Evolutionary conservation across 2,329 filamentous ascomycete genomes (phyloP).

Genomic region (Penicillium polonicum): DNA sequence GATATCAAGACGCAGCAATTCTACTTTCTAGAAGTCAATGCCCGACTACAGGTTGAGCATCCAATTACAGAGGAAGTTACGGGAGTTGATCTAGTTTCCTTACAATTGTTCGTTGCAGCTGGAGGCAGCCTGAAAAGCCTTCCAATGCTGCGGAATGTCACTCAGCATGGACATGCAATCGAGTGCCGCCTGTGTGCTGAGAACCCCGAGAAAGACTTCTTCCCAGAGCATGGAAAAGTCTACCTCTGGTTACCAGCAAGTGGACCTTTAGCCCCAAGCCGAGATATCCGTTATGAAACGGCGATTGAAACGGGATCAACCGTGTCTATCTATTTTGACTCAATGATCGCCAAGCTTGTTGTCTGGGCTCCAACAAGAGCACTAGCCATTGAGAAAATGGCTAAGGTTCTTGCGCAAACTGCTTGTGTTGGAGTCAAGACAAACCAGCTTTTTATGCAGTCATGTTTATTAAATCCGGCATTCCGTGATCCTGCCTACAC

Average conservation of each 20-base stretch:
- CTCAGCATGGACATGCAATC: slow-evolving; percentile 43
- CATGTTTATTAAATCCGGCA: slow-evolving; percentile 22
- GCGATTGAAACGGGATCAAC: slow-evolving; percentile 38
- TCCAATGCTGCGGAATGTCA: slow-evolving; percentile 16
- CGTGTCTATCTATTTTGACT: slow-evolving; percentile 50
- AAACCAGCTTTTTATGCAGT: slow-evolving; percentile 34
- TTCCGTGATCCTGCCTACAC: slow-evolving; percentile 50
- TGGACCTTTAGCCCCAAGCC: slow-evolving; percentile 8
- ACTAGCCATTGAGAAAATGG: slow-evolving; percentile 40
- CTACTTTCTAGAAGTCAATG: slow-evolving; percentile 51
- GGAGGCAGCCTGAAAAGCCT: slow-evolving; percentile 30
- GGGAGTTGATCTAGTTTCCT: slow-evolving; percentile 39
- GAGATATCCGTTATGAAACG: slow-evolving; percentile 45
- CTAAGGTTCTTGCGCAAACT: slow-evolving; percentile 33
- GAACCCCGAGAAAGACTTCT: slow-evolving; percentile 41
- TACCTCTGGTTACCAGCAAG: slow-evolving; percentile 35
- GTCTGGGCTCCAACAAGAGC: slow-evolving; percentile 44
- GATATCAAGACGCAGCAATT: slow-evolving; percentile 41
- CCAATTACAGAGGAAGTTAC: slow-evolving; percentile 42
- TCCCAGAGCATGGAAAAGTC: slow-evolving; percentile 39
- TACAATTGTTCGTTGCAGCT: slow-evolving; percentile 40
- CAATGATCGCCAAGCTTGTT: slow-evolving; percentile 50
- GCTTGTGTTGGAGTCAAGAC: slow-evolving; percentile 68
- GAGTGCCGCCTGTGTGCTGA: slow-evolving; percentile 49
- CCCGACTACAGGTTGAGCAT: slow-evolving; percentile 51